Conservation (phyloP, 2,329 filamentous ascomycete species). For the Claviceps citrina region DNA sequence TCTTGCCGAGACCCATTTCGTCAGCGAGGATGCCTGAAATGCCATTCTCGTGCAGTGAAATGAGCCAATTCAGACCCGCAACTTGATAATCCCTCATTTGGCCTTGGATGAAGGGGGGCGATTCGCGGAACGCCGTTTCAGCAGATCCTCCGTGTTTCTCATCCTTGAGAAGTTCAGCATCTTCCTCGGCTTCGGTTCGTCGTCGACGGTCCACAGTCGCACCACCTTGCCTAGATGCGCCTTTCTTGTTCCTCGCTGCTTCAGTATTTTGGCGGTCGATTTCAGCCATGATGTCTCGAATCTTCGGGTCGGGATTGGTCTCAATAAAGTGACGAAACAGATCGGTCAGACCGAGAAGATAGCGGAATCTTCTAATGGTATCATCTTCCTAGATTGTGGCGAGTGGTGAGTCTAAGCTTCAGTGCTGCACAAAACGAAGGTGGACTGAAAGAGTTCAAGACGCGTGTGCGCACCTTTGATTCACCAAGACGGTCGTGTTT, state of each 20-base stretch:
- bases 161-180: constrained; percentile 73
- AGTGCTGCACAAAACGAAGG: neutral
- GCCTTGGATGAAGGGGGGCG: constrained; percentile 75
- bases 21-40: constrained; percentile 96
- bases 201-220: constrained; percentile 63
- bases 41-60: constrained; percentile 94
- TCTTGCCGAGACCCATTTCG: constrained; percentile 98
- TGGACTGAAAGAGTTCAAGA: neutral
- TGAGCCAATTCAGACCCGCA: constrained; percentile 90
- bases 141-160: constrained; percentile 77
- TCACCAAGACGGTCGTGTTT: constrained; percentile 87
- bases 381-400: constrained; percentile 65
- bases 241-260: constrained; percentile 54
- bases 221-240: constrained; percentile 65
- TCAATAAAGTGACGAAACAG: constrained; percentile 98
- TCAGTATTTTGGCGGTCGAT: constrained; percentile 88
- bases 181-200: constrained; percentile 93
- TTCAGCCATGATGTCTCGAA: constrained; percentile 83
- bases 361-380: constrained; percentile 83
- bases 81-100: constrained; percentile 95
- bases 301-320: constrained; percentile 86
- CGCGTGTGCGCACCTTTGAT: constrained; percentile 53
- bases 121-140: constrained; percentile 85
- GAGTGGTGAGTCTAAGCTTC: neutral
- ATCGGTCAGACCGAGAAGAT: constrained; percentile 86